Evolutionary conservation across 2,329 filamentous ascomycete genomes (phyloP), one percentile per base, ranked within the genome.

Genomic region (Paramyrothecium sp.): DNA sequence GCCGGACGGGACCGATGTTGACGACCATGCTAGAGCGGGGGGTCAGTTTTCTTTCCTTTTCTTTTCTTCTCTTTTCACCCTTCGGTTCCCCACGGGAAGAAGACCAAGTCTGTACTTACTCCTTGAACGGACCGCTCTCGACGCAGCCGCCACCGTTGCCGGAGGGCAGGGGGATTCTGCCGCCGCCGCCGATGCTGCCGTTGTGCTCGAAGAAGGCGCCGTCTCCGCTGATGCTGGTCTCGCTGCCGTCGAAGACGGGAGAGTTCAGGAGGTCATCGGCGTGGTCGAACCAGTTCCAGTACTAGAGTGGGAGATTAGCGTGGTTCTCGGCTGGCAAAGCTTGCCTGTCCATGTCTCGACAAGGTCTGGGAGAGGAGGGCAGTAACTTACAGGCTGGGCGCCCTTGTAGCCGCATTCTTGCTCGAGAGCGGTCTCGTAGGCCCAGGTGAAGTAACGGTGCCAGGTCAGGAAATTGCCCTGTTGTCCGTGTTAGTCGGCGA

Each of bases 111-210:
- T 22, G 30, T 44, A 62, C 68, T 48, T 58, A 77, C 74, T 83
- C 72, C 62, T 72, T 76, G 69, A 85, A 83, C 0, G 82, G 82
- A 0, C 82, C 82, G 0, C 68, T 71, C 46, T 69, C 64, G 5
- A 85, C 67, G 61, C 81, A 85, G 30, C 82, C 84, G 49, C 84
- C 84, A 11, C 84, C 84, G 10, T 75, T 74, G n/a, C 81, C 83
- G 77, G 76, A 3, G 78, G 80, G 23, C 8, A 78, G 53, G 19
- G 51, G 48, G n/a, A 62, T 50, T 2, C 49, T n/a, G 16, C 55
- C 58, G 48, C 61, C 49, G 17, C 57, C 54, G 56, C 57, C 71
- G 22, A 57, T 57, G 53, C 56, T 55, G 47, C 58, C 72, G 22
- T 55, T 3, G 56, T 62, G 20, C 61, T 53, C 30, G 50, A 55